Base-by-base conservation (phyloP, 2,329 filamentous ascomycete species). In the Penicillium verrucosum region DNA sequence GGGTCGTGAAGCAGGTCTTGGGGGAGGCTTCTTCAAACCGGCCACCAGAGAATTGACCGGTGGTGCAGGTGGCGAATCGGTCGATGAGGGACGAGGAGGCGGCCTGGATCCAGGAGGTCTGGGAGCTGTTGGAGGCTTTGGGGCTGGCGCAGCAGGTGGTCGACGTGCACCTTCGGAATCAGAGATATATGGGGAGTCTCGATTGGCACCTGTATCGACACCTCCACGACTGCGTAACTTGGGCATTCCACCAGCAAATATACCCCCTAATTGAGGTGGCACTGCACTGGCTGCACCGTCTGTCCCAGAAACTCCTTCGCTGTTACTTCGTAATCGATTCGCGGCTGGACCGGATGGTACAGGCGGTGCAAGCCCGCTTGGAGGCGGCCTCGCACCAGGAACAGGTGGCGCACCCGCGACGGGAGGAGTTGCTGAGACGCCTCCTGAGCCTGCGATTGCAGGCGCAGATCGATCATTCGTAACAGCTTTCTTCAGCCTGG, bases 241-340 rank as follows among this genome's bases (percentile, higher is more conserved):
- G 3, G 94, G 94, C 85, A 97, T 97, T 37, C 93, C 94, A 36
- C 91, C 92, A 1, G 90, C 91, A 70, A 99, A 96, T 27, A 99
- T 75, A 1, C 94, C 94, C 30, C 81, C 93, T 11, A 97, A 75
- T 71, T 97, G 93, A 46, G 90, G 85, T 21, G 85, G 75, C 23
- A 87, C 83, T 64, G 74, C 70, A 52, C 70, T 71, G 38, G 71
- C 70, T 59, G 80, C 77, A 60, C 77, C 75, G 44, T 81, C 80
- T 51, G 68, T 66, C 29, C 68, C 71, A 16, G 72, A 67, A 16
- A 70, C 67, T 29, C 68, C 70, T 62, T 95, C 91, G 73, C 92
- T 96, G 72, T 94, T 92, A 74, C 91, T 96, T 71, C 92, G 84
- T 57, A 85, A 84, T 73, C 92, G 81, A 68, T 85, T 89, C 45